Conservation (phyloP, 177 flowering plant species). For the Vitis hybrid region DNA sequence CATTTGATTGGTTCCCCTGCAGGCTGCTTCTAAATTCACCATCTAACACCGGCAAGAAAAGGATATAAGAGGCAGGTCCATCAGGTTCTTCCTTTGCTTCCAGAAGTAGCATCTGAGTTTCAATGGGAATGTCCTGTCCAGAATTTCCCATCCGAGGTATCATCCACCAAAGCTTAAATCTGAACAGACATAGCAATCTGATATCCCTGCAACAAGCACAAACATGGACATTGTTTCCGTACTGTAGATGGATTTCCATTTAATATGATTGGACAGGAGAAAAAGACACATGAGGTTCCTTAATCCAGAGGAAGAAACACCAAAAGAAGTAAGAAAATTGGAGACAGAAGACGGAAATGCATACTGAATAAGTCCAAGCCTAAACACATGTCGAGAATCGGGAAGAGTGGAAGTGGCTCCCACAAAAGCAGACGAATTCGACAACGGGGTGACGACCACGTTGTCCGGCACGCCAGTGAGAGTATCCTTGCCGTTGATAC, state of each 20-base stretch:
- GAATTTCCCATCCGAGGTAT: conserved; percentile 58
- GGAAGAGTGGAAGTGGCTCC: conserved; percentile 30
- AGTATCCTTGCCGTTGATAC: conserved; percentile 41
- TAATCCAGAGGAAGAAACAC: neutral
- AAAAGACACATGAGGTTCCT: neutral
- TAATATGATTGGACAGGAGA: neutral
- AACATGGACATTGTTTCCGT: neutral
- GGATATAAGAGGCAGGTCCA: conserved; percentile 31
- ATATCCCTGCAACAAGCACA: conserved; percentile 40
- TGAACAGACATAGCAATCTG: conserved; percentile 45
- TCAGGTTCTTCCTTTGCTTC: conserved; percentile 39
- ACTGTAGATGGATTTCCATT: neutral
- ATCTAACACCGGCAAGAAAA: conserved; percentile 65
- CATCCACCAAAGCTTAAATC: conserved; percentile 80
- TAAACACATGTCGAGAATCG: conserved; percentile 49
- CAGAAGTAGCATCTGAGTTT: conserved; percentile 68
- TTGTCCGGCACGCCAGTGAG: conserved; percentile 50
- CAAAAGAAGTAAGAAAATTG: neutral
- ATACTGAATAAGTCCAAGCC: conserved; percentile 59
- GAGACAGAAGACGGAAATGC: neutral
- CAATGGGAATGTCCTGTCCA: conserved; percentile 65
- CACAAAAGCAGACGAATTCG: conserved; percentile 31
- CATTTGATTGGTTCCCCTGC: conserved; percentile 60
- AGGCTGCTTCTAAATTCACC: conserved; percentile 65
- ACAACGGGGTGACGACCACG: conserved; percentile 41